Evolutionary conservation across 345 rosid genomes (phyloP), one percentile per base, ranked within the genome.

Genomic region (Toxicodendron radicans): DNA sequence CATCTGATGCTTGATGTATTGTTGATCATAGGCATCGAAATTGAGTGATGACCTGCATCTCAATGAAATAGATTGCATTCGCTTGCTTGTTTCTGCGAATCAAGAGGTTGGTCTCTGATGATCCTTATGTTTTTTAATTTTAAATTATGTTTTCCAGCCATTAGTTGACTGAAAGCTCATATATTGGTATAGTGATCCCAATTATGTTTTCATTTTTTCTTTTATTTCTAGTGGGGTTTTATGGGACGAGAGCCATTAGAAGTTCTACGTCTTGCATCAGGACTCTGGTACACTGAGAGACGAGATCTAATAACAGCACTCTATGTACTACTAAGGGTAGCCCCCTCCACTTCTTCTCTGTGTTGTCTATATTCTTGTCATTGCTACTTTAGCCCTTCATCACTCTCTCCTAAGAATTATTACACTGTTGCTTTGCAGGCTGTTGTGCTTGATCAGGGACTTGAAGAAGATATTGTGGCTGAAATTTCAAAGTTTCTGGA

Each of bases 231-330:
- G 98, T 89, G 93, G 87, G 93, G 93, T 60, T 81, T 95, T 77
- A 79, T 90, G 87, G 99, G 98, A 78, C 87, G 99, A 61, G 94
- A 83, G 64, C 91, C 85, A 3, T 67, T 83, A 64, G 99, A 95
- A 81, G 86, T 95, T 79, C 85, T 89, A 54, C 96, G 98, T 52
- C 93, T 95, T 82, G 91, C 99, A 20, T 85, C 89, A 41, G 99
- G 99, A 71, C 89, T 95, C 49, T 92, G 99, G 99, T 95, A 95
- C 77, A 87, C 97, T 10, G 97, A 90, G 84, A 91, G 99, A 75
- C 87, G 95, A 73, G 97, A 95, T 83, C 77, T 88, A 76, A 71
- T 91, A 81, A 91, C 92, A 73, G 87, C 96, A 20, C 83, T 95
- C 16, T 89, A 86, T 70, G 87, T 87, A 64, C 88, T 95, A 54